Conservation (phyloP, 768 basidiomycete genomes). For the Tricholoma furcatifolium region DNA sequence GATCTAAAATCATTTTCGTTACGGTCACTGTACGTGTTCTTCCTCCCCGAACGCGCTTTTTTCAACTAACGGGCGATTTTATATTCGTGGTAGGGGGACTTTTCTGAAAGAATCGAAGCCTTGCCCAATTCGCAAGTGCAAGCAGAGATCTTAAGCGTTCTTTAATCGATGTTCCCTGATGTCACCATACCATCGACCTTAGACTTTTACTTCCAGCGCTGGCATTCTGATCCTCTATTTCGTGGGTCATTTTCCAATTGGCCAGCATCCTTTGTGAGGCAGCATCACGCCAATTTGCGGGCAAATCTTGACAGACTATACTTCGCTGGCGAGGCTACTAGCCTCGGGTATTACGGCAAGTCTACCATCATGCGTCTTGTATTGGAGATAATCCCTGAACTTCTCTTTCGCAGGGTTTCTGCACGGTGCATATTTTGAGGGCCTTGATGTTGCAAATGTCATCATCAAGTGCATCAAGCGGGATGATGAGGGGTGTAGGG, state of each 20-base stretch:
- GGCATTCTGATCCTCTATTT: slow-evolving; percentile 52
- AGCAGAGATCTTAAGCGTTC: slow-evolving; percentile 52
- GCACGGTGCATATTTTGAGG: slow-evolving; percentile 61
- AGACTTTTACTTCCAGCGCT: slow-evolving; percentile 54
- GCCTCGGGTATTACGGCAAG: slow-evolving; percentile 55
- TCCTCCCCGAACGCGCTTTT: neutral
- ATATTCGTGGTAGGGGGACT: slow-evolving; percentile 61
- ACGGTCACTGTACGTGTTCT: slow-evolving; percentile 41
- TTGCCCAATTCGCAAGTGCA: slow-evolving; percentile 47
- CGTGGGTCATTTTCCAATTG: slow-evolving; percentile 70
- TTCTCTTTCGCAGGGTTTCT: slow-evolving; percentile 44
- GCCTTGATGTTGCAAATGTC: slow-evolving; percentile 35
- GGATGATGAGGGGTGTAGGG: slow-evolving; percentile 16
- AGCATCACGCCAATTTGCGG: slow-evolving; percentile 55
- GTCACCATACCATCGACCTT: slow-evolving; percentile 51
- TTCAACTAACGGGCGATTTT: neutral
- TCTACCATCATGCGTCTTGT: neutral
- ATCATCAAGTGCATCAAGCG: slow-evolving; percentile 42
- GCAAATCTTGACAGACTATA: slow-evolving; percentile 54
- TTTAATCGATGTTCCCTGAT: slow-evolving; percentile 60
- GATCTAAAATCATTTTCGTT: slow-evolving; percentile 55
- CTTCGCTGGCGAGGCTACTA: slow-evolving; percentile 67
- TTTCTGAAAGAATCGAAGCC: slow-evolving; percentile 55
- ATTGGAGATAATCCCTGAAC: neutral
- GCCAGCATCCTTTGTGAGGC: slow-evolving; percentile 58